Conservation (phyloP, 305 asterid species). For the Fraxinus dipetala region DNA sequence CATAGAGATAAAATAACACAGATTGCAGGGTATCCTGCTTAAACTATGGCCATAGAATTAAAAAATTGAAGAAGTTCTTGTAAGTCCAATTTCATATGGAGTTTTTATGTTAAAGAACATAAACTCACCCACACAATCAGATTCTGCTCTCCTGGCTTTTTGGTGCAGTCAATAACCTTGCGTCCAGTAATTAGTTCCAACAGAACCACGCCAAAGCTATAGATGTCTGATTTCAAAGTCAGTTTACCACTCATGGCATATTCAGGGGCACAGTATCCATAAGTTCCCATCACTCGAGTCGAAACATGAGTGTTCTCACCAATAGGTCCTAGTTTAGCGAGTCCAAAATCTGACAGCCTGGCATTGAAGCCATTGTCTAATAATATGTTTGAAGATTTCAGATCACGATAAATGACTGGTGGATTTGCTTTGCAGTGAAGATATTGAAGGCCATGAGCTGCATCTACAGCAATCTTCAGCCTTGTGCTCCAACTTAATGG, state of each 20-base stretch:
- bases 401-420: constrained; percentile 85
- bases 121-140: constrained; percentile 52
- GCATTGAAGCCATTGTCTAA: constrained; percentile 71
- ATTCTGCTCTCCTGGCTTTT: constrained; percentile 46
- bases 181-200: constrained; percentile 55
- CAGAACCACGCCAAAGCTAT: constrained; percentile 55
- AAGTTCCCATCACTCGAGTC: constrained; percentile 59
- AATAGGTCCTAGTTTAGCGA: constrained; percentile 83
- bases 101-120: background rate
- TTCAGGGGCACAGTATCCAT: constrained; percentile 61
- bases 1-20: background rate
- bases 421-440: constrained; percentile 85
- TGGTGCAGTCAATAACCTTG: constrained; percentile 43
- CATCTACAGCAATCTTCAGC: constrained; percentile 74
- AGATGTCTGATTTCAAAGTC: constrained; percentile 55
- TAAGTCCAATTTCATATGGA: background rate
- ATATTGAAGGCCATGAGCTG: constrained; percentile 84
- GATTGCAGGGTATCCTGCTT: background rate
- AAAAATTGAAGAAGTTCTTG: background rate
- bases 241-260: constrained; percentile 62
- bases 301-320: constrained; percentile 68
- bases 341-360: constrained; percentile 85
- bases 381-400: constrained; percentile 82
- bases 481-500: constrained; percentile 83
- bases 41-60: background rate